Base-by-base conservation (phyloP, 1,139 yeast genomes). In the Yarrowia galli region DNA sequence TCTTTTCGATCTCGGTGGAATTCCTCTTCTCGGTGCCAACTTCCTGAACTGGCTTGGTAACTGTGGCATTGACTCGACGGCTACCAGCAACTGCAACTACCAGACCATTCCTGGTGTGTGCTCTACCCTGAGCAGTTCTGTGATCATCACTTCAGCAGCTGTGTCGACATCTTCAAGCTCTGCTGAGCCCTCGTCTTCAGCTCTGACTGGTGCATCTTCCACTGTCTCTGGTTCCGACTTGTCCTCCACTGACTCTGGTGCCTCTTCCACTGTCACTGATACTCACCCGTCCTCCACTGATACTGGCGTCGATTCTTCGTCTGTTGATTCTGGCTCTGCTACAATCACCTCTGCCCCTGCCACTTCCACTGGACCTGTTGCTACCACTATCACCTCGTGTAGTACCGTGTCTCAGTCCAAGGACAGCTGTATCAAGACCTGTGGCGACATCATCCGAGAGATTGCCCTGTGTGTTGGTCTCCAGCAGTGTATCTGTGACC, bases 11-110 rank as follows among this genome's bases (percentile, higher is more conserved):
- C 40, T 56, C 7, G 64, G 64, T 8, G 25, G 32, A 18, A 38
- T 56, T 15, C 64, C 64, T 2, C 9, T 42, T 16, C 38, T 56
- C 3, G 64, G 40, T 22, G 64, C 64, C 49, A 56, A 56, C 49
- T 56, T 56, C 64, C 40, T 56, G 6, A 56, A 56, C 64, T 56
- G 64, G 64, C n/a, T 56, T 3, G 64, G 64, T 1, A n/a, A 25
- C 15, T 56, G 64, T 56, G 64, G 64, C 2, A 32, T 56, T 9
- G 20, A 42, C 23, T 36, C 49, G 1, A 12, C n/a, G 2, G 36
- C 65, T 15, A 5, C 42, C 10, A 3, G 6, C 15, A 13, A 32
- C 7, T 60, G 65, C 25, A 4, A 7, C 15, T 46, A 43, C 53
- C 51, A 20, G 28, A 60, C 65, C 35, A 60, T 60, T 12, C 3